phyloP scores from a whole-genome alignment of 305 asterid species.

The Fraxinus velutina region DNA sequence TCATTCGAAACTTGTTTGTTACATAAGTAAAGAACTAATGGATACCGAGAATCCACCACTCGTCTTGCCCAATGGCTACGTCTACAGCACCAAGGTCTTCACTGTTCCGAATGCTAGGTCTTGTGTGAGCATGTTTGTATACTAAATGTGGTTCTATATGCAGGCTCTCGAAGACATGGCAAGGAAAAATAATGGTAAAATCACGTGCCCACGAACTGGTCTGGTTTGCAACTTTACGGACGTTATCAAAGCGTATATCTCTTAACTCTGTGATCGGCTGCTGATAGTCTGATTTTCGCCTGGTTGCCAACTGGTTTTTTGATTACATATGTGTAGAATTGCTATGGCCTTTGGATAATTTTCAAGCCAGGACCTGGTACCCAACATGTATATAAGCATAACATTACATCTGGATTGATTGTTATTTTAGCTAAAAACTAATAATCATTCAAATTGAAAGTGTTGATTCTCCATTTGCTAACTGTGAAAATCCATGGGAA shows the following conservation, averaged over 20 bases:
- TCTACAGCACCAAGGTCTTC: constrained; percentile 92
- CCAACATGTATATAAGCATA: constrained; percentile 32
- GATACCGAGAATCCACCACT: constrained; percentile 97
- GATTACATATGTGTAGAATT: neutral
- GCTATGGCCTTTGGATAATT: neutral
- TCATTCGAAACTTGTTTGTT: constrained; percentile 92
- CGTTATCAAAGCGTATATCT: constrained; percentile 71
- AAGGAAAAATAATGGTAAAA: constrained; percentile 63
- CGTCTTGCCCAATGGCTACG: constrained; percentile 92
- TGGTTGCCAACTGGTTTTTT: constrained; percentile 11
- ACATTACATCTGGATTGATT: constrained; percentile 21
- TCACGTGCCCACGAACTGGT: constrained; percentile 89
- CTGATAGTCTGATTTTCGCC: constrained; percentile 14
- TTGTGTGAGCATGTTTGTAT: neutral
- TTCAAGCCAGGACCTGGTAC: neutral
- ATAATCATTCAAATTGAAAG: constrained; percentile 1
- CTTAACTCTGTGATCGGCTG: constrained; percentile 32
- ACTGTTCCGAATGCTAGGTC: neutral
- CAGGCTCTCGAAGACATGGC: constrained; percentile 97
- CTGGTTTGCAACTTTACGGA: constrained; percentile 57
- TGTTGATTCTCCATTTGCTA: neutral
- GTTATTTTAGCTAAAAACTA: constrained; percentile 4
- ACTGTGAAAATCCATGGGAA: constrained; percentile 8
- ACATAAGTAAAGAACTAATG: constrained; percentile 86
- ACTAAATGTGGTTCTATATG: constrained; percentile 6